Evolutionary conservation across 805 yeast genomes (phyloP).

Genomic region (Candida ulmi): DNA sequence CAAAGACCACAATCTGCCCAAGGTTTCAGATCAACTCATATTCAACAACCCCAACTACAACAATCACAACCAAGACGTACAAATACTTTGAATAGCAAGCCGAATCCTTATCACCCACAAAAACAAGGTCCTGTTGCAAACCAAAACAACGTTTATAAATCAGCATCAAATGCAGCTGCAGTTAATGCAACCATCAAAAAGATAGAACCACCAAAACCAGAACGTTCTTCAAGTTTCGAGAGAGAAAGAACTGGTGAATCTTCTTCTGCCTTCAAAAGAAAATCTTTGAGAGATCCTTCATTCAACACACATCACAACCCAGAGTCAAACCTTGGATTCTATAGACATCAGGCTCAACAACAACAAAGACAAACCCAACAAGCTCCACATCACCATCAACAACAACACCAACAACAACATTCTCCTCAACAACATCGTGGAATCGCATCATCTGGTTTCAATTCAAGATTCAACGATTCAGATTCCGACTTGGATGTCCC

Average conservation of each 20-base stretch:
- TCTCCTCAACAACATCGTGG: constrained; percentile 8
- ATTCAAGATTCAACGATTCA: constrained; percentile 57
- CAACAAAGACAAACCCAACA: constrained; percentile 4
- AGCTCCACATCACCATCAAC: not conserved
- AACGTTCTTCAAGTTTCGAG: constrained; percentile 49
- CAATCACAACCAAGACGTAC: constrained; percentile 2
- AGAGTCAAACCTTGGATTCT: constrained; percentile 21
- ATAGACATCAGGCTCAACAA: constrained; percentile 21
- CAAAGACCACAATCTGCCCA: constrained; percentile 7
- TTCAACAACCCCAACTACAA: no score
- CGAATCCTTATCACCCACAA: not conserved
- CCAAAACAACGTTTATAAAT: not conserved
- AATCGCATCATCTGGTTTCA: constrained; percentile 26
- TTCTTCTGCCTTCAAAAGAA: constrained; percentile 31
- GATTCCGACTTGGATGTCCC: constrained; percentile 49
- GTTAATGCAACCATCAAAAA: constrained; percentile 52
- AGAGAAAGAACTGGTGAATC: constrained; percentile 32
- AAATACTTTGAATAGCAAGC: not conserved
- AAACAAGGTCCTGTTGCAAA: no score
- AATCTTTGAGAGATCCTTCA: constrained; percentile 29
- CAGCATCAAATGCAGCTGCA: constrained; percentile 23
- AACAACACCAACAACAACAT: constrained; percentile 9
- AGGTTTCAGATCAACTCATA: not conserved
- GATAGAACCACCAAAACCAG: constrained; percentile 27
- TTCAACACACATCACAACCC: constrained; percentile 11